A percentile compares a stretch with the other conserved stretches of the same genome.
These are phyloP conservation scores for Phytophthora chlamydospora DNA, from an alignment of 352 stramenopile genomes.

Conservation along the genomic window DNA sequence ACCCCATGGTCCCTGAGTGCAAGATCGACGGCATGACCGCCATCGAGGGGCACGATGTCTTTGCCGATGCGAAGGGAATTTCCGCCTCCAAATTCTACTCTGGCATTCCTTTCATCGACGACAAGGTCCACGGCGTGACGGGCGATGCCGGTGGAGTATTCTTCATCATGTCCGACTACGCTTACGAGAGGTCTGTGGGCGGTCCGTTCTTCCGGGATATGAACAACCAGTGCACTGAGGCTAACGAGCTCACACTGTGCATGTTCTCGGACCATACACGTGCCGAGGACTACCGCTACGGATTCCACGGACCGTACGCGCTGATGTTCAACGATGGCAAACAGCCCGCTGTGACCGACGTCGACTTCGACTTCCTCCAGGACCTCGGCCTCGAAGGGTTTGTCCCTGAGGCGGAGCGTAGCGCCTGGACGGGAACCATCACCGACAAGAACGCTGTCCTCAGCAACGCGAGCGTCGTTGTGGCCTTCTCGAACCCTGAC, in stretches of 20 bases:
- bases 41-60: constrained; percentile 56
- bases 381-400: constrained; percentile 47
- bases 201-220: constrained; percentile 66
- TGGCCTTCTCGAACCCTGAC: constrained; percentile 45
- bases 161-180: constrained; percentile 54
- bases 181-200: constrained; percentile 56
- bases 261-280: constrained; percentile 70
- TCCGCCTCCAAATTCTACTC: constrained; percentile 55
- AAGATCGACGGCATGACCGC: constrained; percentile 43
- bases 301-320: constrained; percentile 60
- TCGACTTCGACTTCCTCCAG: constrained; percentile 61
- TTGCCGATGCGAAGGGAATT: constrained; percentile 33
- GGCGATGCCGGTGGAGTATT: constrained; percentile 46
- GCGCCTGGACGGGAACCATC: constrained; percentile 41
- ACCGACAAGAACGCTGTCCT: constrained; percentile 37
- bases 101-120: constrained; percentile 42
- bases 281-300: constrained; percentile 55
- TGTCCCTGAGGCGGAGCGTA: constrained; percentile 38
- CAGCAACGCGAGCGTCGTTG: constrained; percentile 33
- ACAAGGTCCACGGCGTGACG: constrained; percentile 50
- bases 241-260: constrained; percentile 62
- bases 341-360: constrained; percentile 23
- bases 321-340: constrained; percentile 49
- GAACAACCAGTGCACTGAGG: constrained; percentile 59
- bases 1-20: constrained; percentile 34